Percentiles rank a stretch among this genome's conserved stretches.
Evolutionary conservation across 2,329 filamentous ascomycete species (phyloP).

Genomic region (Sporothrix variecibatus): DNA sequence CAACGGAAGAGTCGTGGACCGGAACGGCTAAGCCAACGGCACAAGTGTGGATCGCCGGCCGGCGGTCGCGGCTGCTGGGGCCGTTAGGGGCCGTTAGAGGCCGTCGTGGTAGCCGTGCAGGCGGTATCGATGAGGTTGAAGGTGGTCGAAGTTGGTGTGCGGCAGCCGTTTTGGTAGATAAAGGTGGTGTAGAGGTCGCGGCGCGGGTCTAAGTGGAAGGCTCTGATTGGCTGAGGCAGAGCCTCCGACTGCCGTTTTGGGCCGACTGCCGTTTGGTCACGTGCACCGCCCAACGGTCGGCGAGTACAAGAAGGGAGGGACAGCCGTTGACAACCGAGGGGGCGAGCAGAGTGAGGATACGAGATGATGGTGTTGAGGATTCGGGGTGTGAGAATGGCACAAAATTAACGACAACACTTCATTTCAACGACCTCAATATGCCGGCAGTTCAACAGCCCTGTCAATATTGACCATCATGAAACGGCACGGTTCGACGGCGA

Average conservation of each 20-base stretch:
- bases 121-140: not conserved
- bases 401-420: not conserved
- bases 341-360: not conserved
- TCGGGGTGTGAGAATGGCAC: not conserved
- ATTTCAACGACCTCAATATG: not conserved
- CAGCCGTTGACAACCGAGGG: not conserved
- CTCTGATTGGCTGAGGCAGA: slow-evolving; percentile 11
- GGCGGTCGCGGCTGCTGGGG: slow-evolving; percentile 21
- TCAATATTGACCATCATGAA: not conserved
- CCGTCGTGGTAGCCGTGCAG: slow-evolving; percentile 7
- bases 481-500: not conserved
- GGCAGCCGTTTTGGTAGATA: not conserved
- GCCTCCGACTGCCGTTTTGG: slow-evolving; percentile 22
- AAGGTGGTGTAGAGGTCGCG: not conserved
- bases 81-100: slow-evolving; percentile 17
- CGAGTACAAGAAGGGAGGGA: not conserved
- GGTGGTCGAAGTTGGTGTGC: slow-evolving; percentile 1
- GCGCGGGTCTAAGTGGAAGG: not conserved
- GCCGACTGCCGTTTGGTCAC: slow-evolving; percentile 24
- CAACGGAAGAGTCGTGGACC: slow-evolving; percentile 22
- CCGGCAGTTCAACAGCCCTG: not conserved
- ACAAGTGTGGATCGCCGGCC: slow-evolving; percentile 19
- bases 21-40: slow-evolving; percentile 21
- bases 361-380: not conserved
- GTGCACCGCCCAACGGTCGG: not conserved